Evolutionary conservation across 73 alveolate species (phyloP).

Genomic region (Halteria grandinella): DNA sequence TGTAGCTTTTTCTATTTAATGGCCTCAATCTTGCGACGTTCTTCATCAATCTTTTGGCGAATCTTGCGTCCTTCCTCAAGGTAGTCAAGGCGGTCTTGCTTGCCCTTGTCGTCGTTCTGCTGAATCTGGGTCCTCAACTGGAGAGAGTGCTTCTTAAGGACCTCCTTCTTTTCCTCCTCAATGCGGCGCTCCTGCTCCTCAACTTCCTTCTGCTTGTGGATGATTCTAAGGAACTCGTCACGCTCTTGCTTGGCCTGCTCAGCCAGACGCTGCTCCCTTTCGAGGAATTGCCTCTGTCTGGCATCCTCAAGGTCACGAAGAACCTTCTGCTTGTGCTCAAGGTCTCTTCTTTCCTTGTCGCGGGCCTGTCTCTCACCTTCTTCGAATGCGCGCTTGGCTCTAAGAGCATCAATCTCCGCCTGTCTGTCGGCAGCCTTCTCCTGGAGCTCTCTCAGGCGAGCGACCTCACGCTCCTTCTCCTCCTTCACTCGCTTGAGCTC

Average conservation of each 20-base stretch:
- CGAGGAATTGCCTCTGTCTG: conserved; percentile 75
- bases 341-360: conserved; percentile 84
- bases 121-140: conserved; percentile 62
- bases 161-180: conserved; percentile 62
- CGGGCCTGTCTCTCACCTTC: conserved; percentile 83
- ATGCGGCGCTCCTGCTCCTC: conserved; percentile 46
- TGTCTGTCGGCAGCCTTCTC: conserved; percentile 85
- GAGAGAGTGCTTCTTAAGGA: conserved; percentile 59
- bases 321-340: conserved; percentile 68
- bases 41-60: conserved; percentile 82
- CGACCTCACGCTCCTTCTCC: conserved; percentile 87
- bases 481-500: conserved; percentile 70
- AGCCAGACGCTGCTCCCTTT: conserved; percentile 75
- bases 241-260: conserved; percentile 72
- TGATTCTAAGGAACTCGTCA: conserved; percentile 68
- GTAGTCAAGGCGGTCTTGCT: conserved; percentile 70
- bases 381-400: conserved; percentile 91
- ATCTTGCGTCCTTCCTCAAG: conserved; percentile 84
- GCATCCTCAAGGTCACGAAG: conserved; percentile 75
- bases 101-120: conserved; percentile 52
- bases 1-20: conserved; percentile 83
- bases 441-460: conserved; percentile 86
- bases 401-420: conserved; percentile 84
- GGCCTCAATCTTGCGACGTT: conserved; percentile 85
- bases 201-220: conserved; percentile 56